phyloP scores from a whole-genome alignment of 129 eudicot genomes.

The Erigeron canadensis region DNA sequence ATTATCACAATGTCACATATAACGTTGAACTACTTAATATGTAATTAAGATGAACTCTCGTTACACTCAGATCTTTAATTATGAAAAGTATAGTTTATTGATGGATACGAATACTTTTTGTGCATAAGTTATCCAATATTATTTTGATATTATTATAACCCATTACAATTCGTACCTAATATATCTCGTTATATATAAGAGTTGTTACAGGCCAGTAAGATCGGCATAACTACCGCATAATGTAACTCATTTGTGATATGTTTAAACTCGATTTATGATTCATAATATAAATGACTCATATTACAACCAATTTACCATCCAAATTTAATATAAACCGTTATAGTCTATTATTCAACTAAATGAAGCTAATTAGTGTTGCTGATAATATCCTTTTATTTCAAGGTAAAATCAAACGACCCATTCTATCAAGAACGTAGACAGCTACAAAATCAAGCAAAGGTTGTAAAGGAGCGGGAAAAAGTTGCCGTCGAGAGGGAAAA shows the following conservation, averaged over 20 bases:
- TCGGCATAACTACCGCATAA: background rate
- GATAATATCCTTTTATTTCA: background rate
- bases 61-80: too few species aligned
- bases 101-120: too few species aligned
- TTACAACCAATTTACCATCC: background rate
- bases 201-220: background rate
- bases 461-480: background rate
- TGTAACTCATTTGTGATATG: background rate
- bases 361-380: too few species aligned
- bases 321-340: too few species aligned
- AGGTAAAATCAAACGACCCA: background rate
- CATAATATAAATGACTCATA: background rate
- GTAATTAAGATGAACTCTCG: too few species aligned
- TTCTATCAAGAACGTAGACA: too few species aligned
- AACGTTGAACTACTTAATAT: too few species aligned
- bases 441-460: background rate
- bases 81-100: too few species aligned
- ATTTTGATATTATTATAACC: too few species aligned
- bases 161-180: background rate
- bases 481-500: background rate
- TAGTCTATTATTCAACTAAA: too few species aligned
- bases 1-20: too few species aligned
- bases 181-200: background rate
- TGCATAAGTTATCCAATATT: too few species aligned
- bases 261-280: background rate